Evolutionary conservation across 2,329 filamentous ascomycete genomes (phyloP).

Genomic region (Colletotrichum melonis): DNA sequence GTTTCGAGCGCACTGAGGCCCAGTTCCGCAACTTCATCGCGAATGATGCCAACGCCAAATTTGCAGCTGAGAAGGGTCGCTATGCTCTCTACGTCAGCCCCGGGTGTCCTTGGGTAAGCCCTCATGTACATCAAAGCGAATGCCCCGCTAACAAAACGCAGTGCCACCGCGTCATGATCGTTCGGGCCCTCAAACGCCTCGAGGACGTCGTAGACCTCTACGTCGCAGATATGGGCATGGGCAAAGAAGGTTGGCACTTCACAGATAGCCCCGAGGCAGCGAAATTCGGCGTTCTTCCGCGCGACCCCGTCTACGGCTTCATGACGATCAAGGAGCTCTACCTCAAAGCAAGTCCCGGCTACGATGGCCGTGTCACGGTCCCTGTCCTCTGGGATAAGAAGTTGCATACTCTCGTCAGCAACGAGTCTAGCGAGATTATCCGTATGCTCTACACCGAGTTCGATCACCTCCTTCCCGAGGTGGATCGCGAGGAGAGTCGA

Average conservation of each 20-base stretch:
- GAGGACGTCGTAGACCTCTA: constrained; percentile 76
- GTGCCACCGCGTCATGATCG: constrained; percentile 81
- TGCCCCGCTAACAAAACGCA: constrained; percentile 20
- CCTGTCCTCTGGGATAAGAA: constrained; percentile 79
- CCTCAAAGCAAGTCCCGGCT: constrained; percentile 74
- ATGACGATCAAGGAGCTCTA: constrained; percentile 78
- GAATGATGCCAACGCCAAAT: constrained; percentile 59
- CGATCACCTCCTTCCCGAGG: constrained; percentile 66
- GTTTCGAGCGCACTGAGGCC: constrained; percentile 64
- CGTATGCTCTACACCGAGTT: constrained; percentile 84
- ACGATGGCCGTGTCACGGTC: constrained; percentile 78
- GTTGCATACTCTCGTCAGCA: constrained; percentile 79
- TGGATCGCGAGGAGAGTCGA: constrained; percentile 62
- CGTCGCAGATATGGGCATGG: constrained; percentile 76
- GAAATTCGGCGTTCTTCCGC: constrained; percentile 60
- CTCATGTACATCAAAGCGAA: too few relatives aligned
- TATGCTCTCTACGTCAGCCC: constrained; percentile 72
- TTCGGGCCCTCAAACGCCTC: constrained; percentile 78
- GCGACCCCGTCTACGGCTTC: constrained; percentile 73
- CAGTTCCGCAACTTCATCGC: constrained; percentile 68
- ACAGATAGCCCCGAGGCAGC: constrained; percentile 40
- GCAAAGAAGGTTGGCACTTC: constrained; percentile 66
- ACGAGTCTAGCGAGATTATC: constrained; percentile 87
- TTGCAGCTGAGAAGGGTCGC: constrained; percentile 68
- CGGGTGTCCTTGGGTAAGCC: constrained; percentile 71